Base-by-base conservation (phyloP, 2,329 filamentous ascomycete genomes). In the Alternaria panax region DNA sequence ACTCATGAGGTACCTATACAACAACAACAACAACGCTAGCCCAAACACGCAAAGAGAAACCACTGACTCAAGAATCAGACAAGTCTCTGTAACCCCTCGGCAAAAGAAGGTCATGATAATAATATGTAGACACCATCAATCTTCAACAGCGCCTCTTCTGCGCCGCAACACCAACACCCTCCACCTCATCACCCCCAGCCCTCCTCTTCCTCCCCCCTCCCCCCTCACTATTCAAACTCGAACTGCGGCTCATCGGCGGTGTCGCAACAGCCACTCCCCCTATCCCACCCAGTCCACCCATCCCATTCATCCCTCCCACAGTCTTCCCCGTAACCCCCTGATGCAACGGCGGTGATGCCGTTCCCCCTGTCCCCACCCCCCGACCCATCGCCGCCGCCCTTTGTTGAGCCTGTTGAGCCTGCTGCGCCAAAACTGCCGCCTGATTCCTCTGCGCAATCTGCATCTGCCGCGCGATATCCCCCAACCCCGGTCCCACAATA, bases 391-490 rank as follows among this genome's bases (percentile, higher is more conserved):
- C 45, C 4, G 51, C 56, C 2, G 56, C 56, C 28, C 57, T 59
- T 32, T 65, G n/a, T n/a, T n/a, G n/a, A n/a, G n/a, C n/a, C n/a
- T n/a, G n/a, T n/a, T n/a, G n/a, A n/a, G n/a, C n/a, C n/a, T n/a
- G 64, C 16, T 63, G 57, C 14, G 64, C 62, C 25, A 64, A 63
- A 11, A 68, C 48, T 18, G 58, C 64, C 25, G 60, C 64, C 40
- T 66, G 66, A 32, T 68, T 72, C 48, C 68, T 59, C 60, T 73
- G 71, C 56, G 70, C 69, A 36, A 72, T 51, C 43, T 74, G 72
- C 67, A 77, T 73, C 42, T 76, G 71, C 11, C 69, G 57, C 14
- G 74, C 75, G n/a, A 76, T 70, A 34, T 76, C 75, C 7, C 72
- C 72, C 3, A 77, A 45, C 0, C 69, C 72, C 5, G 73, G 74